Evolutionary conservation across 2,329 filamentous ascomycete species (phyloP).

Genomic region (Apiospora sp.): DNA sequence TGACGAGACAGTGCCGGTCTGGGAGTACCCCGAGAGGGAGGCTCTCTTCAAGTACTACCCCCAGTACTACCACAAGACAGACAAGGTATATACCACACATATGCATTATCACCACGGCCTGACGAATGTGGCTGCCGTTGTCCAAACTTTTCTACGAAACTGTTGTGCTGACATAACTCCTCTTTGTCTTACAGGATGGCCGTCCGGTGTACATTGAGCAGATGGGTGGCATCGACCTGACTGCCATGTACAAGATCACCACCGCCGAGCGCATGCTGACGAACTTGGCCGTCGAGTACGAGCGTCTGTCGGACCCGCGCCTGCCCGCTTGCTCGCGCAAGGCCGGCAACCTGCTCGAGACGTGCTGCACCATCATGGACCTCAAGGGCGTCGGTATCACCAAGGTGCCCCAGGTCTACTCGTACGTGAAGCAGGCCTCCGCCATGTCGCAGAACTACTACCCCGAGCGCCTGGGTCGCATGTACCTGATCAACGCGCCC

Average conservation of each 20-base stretch:
- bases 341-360: slow-evolving; percentile 88
- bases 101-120: not conserved
- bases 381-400: slow-evolving; percentile 90
- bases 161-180: slow-evolving; percentile 5
- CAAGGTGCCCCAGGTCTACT: slow-evolving; percentile 84
- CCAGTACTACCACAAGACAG: slow-evolving; percentile 98
- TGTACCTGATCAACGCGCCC: slow-evolving; percentile 97
- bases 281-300: slow-evolving; percentile 97
- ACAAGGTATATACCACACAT: slow-evolving; percentile 64
- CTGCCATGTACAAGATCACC: slow-evolving; percentile 91
- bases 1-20: slow-evolving; percentile 79
- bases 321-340: slow-evolving; percentile 96
- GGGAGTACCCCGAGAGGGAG: slow-evolving; percentile 85
- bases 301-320: slow-evolving; percentile 91
- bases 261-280: slow-evolving; percentile 91
- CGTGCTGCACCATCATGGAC: slow-evolving; percentile 98
- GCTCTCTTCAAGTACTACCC: slow-evolving; percentile 91
- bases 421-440: slow-evolving; percentile 85
- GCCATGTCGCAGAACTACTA: slow-evolving; percentile 98
- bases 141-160: slow-evolving; percentile 22
- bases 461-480: slow-evolving; percentile 92
- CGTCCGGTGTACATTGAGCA: slow-evolving; percentile 97
- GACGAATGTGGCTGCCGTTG: not conserved
- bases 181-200: slow-evolving; percentile 72
- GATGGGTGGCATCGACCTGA: slow-evolving; percentile 90